Evolutionary conservation across 2,329 filamentous ascomycete species (phyloP), one percentile per base, ranked within the genome.

Genomic region (Pleochaeta shiraiana): DNA sequence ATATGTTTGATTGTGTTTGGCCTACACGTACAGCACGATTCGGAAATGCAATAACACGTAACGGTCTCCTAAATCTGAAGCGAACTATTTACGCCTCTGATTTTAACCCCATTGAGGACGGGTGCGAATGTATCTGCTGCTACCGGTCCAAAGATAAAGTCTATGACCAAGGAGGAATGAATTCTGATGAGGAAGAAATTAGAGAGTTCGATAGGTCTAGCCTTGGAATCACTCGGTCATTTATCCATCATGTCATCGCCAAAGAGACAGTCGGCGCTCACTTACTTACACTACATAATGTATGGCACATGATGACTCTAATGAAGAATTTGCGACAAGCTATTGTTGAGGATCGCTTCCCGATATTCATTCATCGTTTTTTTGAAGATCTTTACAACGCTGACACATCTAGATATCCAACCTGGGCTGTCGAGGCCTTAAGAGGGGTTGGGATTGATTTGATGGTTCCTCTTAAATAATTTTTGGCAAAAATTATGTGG

Each of bases 1-100:
- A 98, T 75, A 98, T 98, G 93, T 98, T 98, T 73, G 93, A 98
- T 76, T 98, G 95, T 72, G 93, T 98, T 6, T 98, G 93, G 93
- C 95, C 93, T 0, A 97, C 93, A 4, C 81, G 93, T 64, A 98
- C 93, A 39, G 93, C 93, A 72, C 84, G 93, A 37, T 98, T 98
- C 72, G 93, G 95, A 66, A 96, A 96, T 72, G 93, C 92, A 43
- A 83, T 98, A 65, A 96, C 92, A 1, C 81, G 83, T 65, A 71
- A 78, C 50, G 95, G 93, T 12, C 82, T 89, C n/a, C 76, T 96
- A 57, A 96, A 95, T 73, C 77, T 98, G 59, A 85, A 88, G 67
- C 85, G 92, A 72, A 81, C 85, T 30, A 78, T 79, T 55, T 96
- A 84, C 72, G 83, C 88, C 0, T 77, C 82, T 67, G 92, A 97